Evolutionary conservation across 2,329 filamentous ascomycete species (phyloP), one percentile per base, ranked within the genome.

Genomic region (Alternaria arbusti): DNA sequence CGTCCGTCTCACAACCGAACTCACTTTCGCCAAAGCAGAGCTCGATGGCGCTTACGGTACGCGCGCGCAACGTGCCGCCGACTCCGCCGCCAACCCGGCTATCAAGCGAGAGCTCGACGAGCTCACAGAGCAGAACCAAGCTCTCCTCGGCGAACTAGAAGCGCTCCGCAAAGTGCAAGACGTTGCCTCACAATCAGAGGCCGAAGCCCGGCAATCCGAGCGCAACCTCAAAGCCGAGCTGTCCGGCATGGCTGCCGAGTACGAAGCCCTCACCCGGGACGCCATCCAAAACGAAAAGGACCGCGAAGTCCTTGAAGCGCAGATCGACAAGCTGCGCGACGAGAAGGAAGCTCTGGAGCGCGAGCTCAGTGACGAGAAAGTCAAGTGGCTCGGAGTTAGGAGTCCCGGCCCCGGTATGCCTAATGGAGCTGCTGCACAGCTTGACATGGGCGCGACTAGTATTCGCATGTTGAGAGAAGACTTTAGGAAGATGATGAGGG

Each of bases 31-130:
- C 25, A 88, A 89, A 74, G 93, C 94, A 57, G 95, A 98, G 79
- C 91, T 98, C 25, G 96, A 97, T 72, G 93, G 93, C 66, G 96
- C 97, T 76, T 97, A 98, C 76, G 96, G 96, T 44, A 87, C 86
- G n/a, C 85, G 90, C 55, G 86, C 88, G 10, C 85, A 92, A 75
- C 87, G 90, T 30, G 89, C 89, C 12, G 89, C 88, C n/a, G 88
- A 90, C 75, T 86, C 86, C 11, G 87, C 87, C 10, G 82, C 84
- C 9, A 78, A 78, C 50, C 87, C 88, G 54, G 86, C 82, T 22
- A 83, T 89, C 46, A 86, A 88, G 71, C 86, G 84, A 58, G 87
- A 90, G 72, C 82, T 90, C 23, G 87, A 89, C 62, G 83, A 83
- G 9, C 80, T 89, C 43, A 83, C 79, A 25, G 81, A 82, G 66